phyloP scores from a whole-genome alignment of 2,329 filamentous ascomycete species.

The Aspergillus tanneri region DNA sequence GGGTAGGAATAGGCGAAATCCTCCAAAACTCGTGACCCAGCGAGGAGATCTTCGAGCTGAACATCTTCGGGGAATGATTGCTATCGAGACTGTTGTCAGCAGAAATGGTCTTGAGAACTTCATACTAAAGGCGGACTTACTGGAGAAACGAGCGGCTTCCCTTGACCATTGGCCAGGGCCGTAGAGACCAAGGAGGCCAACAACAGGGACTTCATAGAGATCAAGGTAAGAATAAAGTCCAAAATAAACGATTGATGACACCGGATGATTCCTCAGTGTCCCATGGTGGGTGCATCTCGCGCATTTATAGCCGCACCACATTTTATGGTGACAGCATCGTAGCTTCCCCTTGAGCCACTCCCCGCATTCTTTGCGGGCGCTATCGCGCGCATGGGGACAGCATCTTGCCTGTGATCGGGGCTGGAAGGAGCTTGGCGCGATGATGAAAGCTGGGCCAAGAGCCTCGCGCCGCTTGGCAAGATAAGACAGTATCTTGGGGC shows the following conservation, averaged over 20 bases:
- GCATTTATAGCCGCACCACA: too few relatives aligned
- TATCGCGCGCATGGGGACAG: background rate
- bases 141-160: slow-evolving; percentile 11
- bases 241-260: background rate
- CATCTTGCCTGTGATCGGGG: slow-evolving; percentile 6
- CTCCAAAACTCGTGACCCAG: slow-evolving; percentile 58
- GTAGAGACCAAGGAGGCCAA: slow-evolving; percentile 13
- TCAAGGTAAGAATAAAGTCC: slow-evolving; percentile 1
- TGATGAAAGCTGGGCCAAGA: slow-evolving; percentile 8
- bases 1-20: slow-evolving; percentile 31
- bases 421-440: slow-evolving; percentile 12
- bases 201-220: slow-evolving; percentile 13
- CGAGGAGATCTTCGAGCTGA: slow-evolving; percentile 55
- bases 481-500: slow-evolving; percentile 12
- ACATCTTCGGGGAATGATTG: slow-evolving; percentile 42
- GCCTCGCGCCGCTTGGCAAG: slow-evolving; percentile 10
- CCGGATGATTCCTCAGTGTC: too few relatives aligned
- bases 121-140: too few relatives aligned
- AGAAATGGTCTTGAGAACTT: too few relatives aligned
- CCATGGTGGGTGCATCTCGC: too few relatives aligned
- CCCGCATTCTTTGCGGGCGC: background rate
- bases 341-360: background rate
- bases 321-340: too few relatives aligned
- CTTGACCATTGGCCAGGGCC: slow-evolving; percentile 7
- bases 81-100: slow-evolving; percentile 11